Conservation (phyloP, 179 eudicot genomes). For the Patellifolia procumbens region DNA sequence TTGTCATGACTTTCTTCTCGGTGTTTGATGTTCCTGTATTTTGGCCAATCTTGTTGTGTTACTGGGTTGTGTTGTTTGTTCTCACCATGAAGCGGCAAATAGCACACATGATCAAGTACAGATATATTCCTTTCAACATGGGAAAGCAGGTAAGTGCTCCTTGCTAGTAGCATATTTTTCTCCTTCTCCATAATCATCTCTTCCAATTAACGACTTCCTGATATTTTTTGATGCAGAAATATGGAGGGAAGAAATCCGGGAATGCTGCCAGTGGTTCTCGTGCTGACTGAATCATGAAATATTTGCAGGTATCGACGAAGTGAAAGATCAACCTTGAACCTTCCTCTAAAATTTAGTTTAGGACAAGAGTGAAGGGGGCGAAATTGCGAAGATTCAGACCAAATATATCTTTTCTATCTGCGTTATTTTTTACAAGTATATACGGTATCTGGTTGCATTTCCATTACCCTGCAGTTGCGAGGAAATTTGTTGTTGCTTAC, state of each 20-base stretch:
- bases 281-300: conserved; percentile 33
- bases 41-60: conserved; percentile 73
- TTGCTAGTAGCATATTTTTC: background rate
- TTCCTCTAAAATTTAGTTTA: conserved; percentile 22
- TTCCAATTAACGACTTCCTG: background rate
- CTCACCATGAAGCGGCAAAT: conserved; percentile 80
- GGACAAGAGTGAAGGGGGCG: conserved; percentile 22
- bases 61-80: conserved; percentile 67
- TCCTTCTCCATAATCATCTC: background rate
- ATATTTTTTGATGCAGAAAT: conserved; percentile 33
- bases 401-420: conserved; percentile 15
- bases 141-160: conserved; percentile 63
- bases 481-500: conserved; percentile 23
- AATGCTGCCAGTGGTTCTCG: conserved; percentile 31
- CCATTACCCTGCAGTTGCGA: conserved; percentile 15
- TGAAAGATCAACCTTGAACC: conserved; percentile 8
- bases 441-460: conserved; percentile 32
- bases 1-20: conserved; percentile 64
- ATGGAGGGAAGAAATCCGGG: conserved; percentile 40
- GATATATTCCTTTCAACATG: conserved; percentile 61
- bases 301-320: conserved; percentile 19
- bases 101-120: conserved; percentile 74
- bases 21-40: conserved; percentile 74
- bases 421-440: conserved; percentile 31
- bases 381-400: conserved; percentile 16